A percentile compares a stretch with the other conserved stretches of the same genome.
Conservation (phyloP, 805 yeast genomes). For the Cyberlindnera maclurae region DNA sequence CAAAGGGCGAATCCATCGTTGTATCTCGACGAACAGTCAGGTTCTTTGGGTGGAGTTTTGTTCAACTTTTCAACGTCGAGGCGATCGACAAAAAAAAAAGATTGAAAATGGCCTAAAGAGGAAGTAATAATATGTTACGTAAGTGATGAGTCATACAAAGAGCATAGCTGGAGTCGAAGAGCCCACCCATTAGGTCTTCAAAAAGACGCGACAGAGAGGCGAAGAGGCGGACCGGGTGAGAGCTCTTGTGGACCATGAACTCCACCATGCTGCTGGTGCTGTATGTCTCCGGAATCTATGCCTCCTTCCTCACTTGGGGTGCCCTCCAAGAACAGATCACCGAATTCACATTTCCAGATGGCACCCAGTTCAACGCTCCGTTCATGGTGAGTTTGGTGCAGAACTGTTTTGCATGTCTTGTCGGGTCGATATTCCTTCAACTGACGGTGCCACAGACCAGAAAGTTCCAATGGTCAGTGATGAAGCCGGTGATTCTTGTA, state of each 20-base stretch:
- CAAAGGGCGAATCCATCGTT: slow-evolving; percentile 1
- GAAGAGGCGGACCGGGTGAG: too few species aligned
- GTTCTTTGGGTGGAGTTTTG: neutral
- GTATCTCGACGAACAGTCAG: neutral
- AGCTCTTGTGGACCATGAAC: neutral
- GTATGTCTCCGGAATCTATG: slow-evolving; percentile 63
- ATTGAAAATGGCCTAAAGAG: too few species aligned
- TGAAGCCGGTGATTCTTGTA: slow-evolving; percentile 19
- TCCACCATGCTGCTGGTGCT: slow-evolving; percentile 13
- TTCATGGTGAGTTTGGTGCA: slow-evolving; percentile 72
- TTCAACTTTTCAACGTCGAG: neutral
- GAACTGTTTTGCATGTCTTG: slow-evolving; percentile 60
- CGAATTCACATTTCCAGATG: slow-evolving; percentile 63
- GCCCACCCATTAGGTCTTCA: too few species aligned
- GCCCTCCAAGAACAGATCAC: slow-evolving; percentile 84
- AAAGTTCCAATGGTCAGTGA: slow-evolving; percentile 7
- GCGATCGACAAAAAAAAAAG: too few species aligned
- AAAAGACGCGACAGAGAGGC: too few species aligned
- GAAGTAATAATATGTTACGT: too few species aligned
- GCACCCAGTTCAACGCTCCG: slow-evolving; percentile 62
- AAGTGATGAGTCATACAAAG: too few species aligned
- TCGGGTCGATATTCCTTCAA: slow-evolving; percentile 45
- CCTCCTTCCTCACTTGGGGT: slow-evolving; percentile 87
- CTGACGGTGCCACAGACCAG: neutral
- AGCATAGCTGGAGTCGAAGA: too few species aligned